These are phyloP conservation scores for Hymenoscyphus fructigenus DNA, from an alignment of 2,329 filamentous ascomycete genomes.

Conservation along the genomic window DNA sequence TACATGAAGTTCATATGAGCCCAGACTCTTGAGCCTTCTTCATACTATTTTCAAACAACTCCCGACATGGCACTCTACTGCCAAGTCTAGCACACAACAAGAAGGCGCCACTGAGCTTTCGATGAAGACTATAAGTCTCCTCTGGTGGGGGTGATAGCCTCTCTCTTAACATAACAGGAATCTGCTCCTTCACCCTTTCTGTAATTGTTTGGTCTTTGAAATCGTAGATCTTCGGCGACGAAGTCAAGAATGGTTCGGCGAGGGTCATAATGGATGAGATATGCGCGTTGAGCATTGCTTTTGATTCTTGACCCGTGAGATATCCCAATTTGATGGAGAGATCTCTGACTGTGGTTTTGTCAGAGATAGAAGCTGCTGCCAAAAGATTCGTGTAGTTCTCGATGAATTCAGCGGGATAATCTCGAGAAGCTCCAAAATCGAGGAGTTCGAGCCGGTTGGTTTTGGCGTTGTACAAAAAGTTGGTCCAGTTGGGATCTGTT, in stretches of 20 bases:
- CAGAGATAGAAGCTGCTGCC: slow-evolving; percentile 71
- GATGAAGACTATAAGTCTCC: slow-evolving; percentile 93
- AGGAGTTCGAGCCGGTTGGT: slow-evolving; percentile 79
- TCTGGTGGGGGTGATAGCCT: slow-evolving; percentile 87
- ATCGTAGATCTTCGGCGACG: slow-evolving; percentile 81
- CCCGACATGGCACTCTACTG: slow-evolving; percentile 76
- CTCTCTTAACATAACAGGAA: slow-evolving; percentile 91
- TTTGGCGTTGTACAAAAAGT: slow-evolving; percentile 84
- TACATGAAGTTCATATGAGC: neutral
- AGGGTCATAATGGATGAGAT: slow-evolving; percentile 84
- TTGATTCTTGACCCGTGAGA: slow-evolving; percentile 84
- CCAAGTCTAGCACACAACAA: slow-evolving; percentile 84
- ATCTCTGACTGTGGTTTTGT: slow-evolving; percentile 61
- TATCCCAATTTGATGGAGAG: slow-evolving; percentile 82
- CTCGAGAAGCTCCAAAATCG: slow-evolving; percentile 91
- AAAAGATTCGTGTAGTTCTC: slow-evolving; percentile 77
- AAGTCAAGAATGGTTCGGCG: slow-evolving; percentile 81
- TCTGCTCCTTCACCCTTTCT: slow-evolving; percentile 81
- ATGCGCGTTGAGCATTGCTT: slow-evolving; percentile 85
- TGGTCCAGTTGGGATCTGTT: slow-evolving; percentile 99
- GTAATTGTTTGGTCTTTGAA: slow-evolving; percentile 96
- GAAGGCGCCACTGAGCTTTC: slow-evolving; percentile 94
- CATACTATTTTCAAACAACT: slow-evolving; percentile 64
- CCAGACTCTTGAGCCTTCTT: slow-evolving; percentile 23
- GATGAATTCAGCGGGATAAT: slow-evolving; percentile 80